A percentile compares a stretch with the other conserved stretches of the same genome.
phyloP scores from a whole-genome alignment of 768 basidiomycete species.

The Suillus bovinus region DNA sequence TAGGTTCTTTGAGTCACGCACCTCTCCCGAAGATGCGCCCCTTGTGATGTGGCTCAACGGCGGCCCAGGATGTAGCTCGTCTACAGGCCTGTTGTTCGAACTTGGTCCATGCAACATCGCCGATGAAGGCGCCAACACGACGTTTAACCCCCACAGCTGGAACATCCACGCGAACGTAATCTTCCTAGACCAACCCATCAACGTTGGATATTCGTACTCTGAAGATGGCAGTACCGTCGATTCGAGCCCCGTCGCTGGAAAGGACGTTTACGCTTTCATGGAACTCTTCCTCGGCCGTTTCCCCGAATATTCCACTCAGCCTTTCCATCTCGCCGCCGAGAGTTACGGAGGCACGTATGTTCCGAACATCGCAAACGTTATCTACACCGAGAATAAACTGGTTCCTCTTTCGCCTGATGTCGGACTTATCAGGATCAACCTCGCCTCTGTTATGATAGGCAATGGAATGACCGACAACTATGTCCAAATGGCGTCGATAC shows the following conservation, averaged over 20 bases:
- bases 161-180: slow-evolving; percentile 66
- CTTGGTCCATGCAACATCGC: slow-evolving; percentile 84
- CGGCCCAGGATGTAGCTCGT: slow-evolving; percentile 70
- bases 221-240: slow-evolving; percentile 73
- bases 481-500: slow-evolving; percentile 75
- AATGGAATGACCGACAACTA: slow-evolving; percentile 87
- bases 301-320: slow-evolving; percentile 64
- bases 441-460: slow-evolving; percentile 81
- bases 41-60: slow-evolving; percentile 92
- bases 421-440: slow-evolving; percentile 69
- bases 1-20: slow-evolving; percentile 90
- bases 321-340: slow-evolving; percentile 82
- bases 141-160: slow-evolving; percentile 83
- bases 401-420: slow-evolving; percentile 45
- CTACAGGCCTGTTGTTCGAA: slow-evolving; percentile 88
- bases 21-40: slow-evolving; percentile 72
- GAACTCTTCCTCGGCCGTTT: slow-evolving; percentile 79
- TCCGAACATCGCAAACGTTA: slow-evolving; percentile 83
- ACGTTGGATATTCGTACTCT: slow-evolving; percentile 89
- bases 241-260: slow-evolving; percentile 81
- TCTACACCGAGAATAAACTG: slow-evolving; percentile 75
- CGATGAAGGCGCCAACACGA: slow-evolving; percentile 68
- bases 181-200: slow-evolving; percentile 74
- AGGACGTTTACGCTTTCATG: slow-evolving; percentile 87
- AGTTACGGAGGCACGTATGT: slow-evolving; percentile 81